phyloP scores from a whole-genome alignment of 169 alveolate species.

The Plasmodium inui region DNA sequence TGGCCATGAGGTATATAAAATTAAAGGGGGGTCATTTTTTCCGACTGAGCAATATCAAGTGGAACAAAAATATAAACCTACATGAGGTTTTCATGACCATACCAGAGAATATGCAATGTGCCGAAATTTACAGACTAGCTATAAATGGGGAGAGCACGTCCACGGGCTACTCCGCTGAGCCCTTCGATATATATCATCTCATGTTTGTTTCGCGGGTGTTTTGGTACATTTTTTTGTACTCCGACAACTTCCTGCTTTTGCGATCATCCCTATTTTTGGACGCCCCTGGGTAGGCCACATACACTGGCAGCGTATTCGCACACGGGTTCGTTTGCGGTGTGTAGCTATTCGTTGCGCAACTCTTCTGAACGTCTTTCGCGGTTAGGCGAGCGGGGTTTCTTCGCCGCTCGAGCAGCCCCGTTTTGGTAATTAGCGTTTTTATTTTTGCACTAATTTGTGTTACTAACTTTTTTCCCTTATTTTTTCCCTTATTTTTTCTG shows the following conservation, averaged over 20 bases:
- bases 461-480: not conserved
- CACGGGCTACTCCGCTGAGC: constrained; percentile 70
- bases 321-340: not conserved
- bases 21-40: constrained; percentile 36
- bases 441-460: not conserved
- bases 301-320: not conserved
- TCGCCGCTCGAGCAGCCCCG: not conserved
- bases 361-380: not conserved
- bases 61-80: constrained; percentile 30
- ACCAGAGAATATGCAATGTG: constrained; percentile 74
- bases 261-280: constrained; percentile 42
- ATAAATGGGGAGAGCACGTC: constrained; percentile 62
- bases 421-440: not conserved
- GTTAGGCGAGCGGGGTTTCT: too few species aligned
- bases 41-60: constrained; percentile 14
- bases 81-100: constrained; percentile 69
- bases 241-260: constrained; percentile 59
- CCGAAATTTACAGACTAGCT: constrained; percentile 62
- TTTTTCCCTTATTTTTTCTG: too few species aligned
- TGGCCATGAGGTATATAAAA: constrained; percentile 67
- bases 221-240: constrained; percentile 64
- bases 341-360: not conserved
- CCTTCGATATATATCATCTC: constrained; percentile 73
- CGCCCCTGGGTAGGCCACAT: not conserved
- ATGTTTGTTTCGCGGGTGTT: constrained; percentile 62